Base-by-base conservation (phyloP, 805 yeast species). In the Myxozyma neotropica region DNA sequence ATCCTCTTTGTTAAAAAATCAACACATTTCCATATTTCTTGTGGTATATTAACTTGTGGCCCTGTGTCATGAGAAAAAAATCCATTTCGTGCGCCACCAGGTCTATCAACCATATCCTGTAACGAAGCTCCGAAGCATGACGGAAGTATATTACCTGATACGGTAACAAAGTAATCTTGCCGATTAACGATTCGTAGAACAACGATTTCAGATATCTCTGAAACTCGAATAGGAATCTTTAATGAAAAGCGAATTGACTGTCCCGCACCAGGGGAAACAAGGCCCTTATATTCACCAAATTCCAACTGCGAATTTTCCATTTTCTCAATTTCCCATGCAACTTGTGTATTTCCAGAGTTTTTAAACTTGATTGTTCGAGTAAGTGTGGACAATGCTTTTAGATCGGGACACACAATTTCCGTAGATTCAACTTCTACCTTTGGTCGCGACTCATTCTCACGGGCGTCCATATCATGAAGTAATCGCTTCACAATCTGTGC, bases 371-470 rank as follows among this genome's bases (percentile, higher is more conserved):
- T 55, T n/a, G 68, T 63, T 7, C 58, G 36, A n/a, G 65, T 65
- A 4, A 57, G 55, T 4, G 58, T 50, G 50, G 66, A 54, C 45
- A 69, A 36, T 48, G 73, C 69, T 39, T 70, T 63, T 42, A 66
- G n/a, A 65, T 74, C 69, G 44, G 63, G 46, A 12, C 68, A 44
- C 21, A 61, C 56, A 27, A 75, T 55, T 40, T 77, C 76, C 54
- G 78, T 60, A 33, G 73, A 71, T 45, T 71, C 63, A 24, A 82
- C 77, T 1, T 69, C 68, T 1, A 82, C 75, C 2, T 68, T 67
- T 1, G 81, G 77, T 26, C 82, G 73, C 13, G 75, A 69, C 4
- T 74, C 69, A 48, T 82, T 82, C 60, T 79, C 81, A 6, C 78
- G 71, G 21, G 72, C 73, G 39, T 84, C 82, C 38, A 79, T 66